Percentiles rank a stretch among this genome's conserved stretches.
Conservation (phyloP, 768 basidiomycete species). For the Pholiota microspora region DNA sequence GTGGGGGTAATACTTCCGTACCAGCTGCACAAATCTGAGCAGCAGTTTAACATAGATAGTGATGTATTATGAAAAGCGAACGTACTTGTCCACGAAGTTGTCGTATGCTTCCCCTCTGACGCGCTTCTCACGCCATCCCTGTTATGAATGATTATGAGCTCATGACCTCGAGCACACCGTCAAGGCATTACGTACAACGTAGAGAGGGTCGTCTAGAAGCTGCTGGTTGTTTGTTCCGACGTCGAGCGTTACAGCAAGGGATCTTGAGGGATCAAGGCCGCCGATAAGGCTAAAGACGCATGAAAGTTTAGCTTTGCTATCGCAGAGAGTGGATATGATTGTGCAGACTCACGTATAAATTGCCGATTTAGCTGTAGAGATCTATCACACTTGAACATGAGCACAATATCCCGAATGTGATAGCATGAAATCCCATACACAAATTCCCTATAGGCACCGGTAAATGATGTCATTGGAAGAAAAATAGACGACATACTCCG, state of each 20-base stretch:
- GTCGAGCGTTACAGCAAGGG: conserved; percentile 63
- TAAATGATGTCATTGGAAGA: conserved; percentile 1
- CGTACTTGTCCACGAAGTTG: conserved; percentile 70
- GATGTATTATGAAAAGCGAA: neutral
- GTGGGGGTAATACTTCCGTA: conserved; percentile 69
- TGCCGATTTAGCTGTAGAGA: conserved; percentile 74
- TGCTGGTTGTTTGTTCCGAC: conserved; percentile 75
- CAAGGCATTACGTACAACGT: conserved; percentile 49
- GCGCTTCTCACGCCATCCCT: conserved; percentile 76
- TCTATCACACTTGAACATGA: conserved; percentile 35
- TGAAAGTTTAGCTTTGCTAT: neutral
- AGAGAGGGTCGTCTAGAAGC: conserved; percentile 60
- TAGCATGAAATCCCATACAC: conserved; percentile 7
- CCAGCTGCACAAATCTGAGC: conserved; percentile 71
- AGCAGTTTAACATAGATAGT: neutral
- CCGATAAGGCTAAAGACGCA: conserved; percentile 48
- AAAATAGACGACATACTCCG: conserved; percentile 39
- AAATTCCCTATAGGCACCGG: conserved; percentile 13
- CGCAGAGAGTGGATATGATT: neutral
- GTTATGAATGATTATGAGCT: neutral
- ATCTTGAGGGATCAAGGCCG: conserved; percentile 60
- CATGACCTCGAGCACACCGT: neutral
- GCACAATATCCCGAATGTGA: neutral
- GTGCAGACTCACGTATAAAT: conserved; percentile 60
- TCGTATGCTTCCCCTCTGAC: conserved; percentile 75